A percentile compares a stretch with the other conserved stretches of the same genome.
Conservation (phyloP, 768 basidiomycete genomes). For the Lentinula boryana region DNA sequence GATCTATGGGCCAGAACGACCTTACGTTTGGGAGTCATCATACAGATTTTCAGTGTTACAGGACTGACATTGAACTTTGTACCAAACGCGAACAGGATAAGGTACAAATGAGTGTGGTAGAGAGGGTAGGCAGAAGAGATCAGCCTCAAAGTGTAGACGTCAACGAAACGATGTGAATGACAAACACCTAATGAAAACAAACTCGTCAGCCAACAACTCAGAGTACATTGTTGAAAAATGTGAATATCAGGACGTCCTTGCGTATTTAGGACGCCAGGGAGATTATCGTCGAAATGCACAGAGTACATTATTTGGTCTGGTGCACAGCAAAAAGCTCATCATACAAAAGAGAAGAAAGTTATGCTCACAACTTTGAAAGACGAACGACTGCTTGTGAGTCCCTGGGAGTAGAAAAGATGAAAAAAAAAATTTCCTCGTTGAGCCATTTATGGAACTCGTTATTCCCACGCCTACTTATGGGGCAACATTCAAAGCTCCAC, state of each 20-base stretch:
- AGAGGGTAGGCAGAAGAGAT: too few species aligned
- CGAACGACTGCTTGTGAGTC: neutral
- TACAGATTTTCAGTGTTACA: conserved; percentile 13
- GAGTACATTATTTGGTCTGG: conserved; percentile 42
- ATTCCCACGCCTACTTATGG: neutral
- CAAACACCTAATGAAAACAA: too few species aligned
- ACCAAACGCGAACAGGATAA: too few species aligned
- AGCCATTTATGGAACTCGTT: too few species aligned
- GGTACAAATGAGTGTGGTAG: too few species aligned
- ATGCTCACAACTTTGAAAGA: conserved; percentile 13
- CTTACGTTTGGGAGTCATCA: conserved; percentile 34
- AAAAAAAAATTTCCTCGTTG: neutral
- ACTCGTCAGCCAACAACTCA: neutral
- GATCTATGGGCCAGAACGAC: conserved; percentile 15
- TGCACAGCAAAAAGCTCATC: conserved; percentile 54
- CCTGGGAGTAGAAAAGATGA: conserved; percentile 1
- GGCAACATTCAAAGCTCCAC: neutral
- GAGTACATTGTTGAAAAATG: conserved; percentile 8
- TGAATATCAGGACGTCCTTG: conserved; percentile 42
- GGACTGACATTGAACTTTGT: too few species aligned
- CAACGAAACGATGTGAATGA: too few species aligned
- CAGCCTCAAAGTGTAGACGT: too few species aligned
- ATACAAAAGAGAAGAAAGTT: conserved; percentile 13
- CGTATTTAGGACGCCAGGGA: conserved; percentile 45
- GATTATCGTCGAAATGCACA: conserved; percentile 36